A percentile compares a stretch with the other conserved stretches of the same genome.
Conservation (phyloP, 169 alveolate genomes). For the Nephromyces sp. region DNA sequence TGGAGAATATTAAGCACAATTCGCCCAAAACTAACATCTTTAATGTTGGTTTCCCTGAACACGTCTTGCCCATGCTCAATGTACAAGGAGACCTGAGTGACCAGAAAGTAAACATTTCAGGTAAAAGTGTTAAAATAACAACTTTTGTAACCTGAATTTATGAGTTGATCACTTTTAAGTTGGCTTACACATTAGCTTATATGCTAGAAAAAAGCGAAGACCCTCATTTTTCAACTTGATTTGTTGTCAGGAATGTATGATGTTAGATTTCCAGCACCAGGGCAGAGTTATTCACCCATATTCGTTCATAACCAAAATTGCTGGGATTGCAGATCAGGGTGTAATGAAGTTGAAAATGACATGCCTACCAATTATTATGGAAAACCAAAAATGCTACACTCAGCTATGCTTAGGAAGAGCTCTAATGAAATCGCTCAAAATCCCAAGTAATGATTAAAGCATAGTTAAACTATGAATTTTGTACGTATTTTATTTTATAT, state of each 20-base stretch:
- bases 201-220: background rate
- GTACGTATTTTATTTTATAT: too few relatives aligned
- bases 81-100: background rate
- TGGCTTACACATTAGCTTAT: background rate
- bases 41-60: constrained; percentile 14
- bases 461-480: too few relatives aligned
- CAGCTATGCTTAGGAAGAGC: too few relatives aligned
- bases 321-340: too few relatives aligned
- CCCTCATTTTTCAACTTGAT: background rate
- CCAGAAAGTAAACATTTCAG: constrained; percentile 11
- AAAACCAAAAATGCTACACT: too few relatives aligned
- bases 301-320: too few relatives aligned
- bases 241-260: background rate
- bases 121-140: background rate
- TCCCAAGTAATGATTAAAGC: too few relatives aligned
- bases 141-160: background rate
- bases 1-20: background rate
- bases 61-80: constrained; percentile 18
- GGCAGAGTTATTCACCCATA: background rate
- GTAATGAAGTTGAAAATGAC: too few relatives aligned
- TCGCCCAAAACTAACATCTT: constrained; percentile 1
- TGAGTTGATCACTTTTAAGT: background rate
- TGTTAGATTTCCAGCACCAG: background rate
- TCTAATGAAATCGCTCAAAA: too few relatives aligned
- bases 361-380: too few relatives aligned